Evolutionary conservation across 805 yeast species (phyloP).

Genomic region (Candida lessepsii): DNA sequence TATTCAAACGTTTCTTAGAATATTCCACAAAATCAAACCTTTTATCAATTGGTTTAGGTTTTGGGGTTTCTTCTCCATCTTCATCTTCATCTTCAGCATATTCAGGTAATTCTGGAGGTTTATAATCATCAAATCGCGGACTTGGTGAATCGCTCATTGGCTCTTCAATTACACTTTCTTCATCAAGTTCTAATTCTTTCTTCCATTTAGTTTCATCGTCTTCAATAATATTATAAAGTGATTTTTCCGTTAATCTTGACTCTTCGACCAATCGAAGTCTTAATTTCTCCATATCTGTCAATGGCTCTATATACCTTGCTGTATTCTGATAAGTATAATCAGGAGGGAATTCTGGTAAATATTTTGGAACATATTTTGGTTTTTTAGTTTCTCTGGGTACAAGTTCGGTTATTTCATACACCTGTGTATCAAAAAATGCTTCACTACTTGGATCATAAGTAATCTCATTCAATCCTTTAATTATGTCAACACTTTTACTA

Average conservation of each 20-base stretch:
- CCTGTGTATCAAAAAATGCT: slow-evolving; percentile 54
- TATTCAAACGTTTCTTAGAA: slow-evolving; percentile 47
- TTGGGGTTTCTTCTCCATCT: slow-evolving; percentile 11
- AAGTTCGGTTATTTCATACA: slow-evolving; percentile 50
- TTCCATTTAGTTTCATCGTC: slow-evolving; percentile 26
- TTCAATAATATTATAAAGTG: slow-evolving; percentile 59
- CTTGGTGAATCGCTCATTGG: slow-evolving; percentile 13
- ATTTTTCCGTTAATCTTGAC: slow-evolving; percentile 75
- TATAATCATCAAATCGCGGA: slow-evolving; percentile 13
- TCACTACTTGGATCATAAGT: slow-evolving; percentile 37
- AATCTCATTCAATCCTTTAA: slow-evolving; percentile 12
- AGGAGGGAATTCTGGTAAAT: slow-evolving; percentile 90
- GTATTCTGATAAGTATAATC: slow-evolving; percentile 87
- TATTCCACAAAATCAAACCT: slow-evolving; percentile 57
- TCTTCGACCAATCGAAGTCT: slow-evolving; percentile 76
- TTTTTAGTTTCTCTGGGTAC: slow-evolving; percentile 48
- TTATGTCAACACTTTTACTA: slow-evolving; percentile 15
- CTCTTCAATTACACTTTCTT: slow-evolving; percentile 10
- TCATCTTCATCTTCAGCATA: slow-evolving; percentile 11
- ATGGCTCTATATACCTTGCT: slow-evolving; percentile 59
- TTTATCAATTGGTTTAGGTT: slow-evolving; percentile 3
- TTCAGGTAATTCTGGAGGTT: slow-evolving; percentile 15
- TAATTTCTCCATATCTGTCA: slow-evolving; percentile 68
- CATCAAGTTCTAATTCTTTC: slow-evolving; percentile 4
- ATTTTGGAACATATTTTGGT: slow-evolving; percentile 58